phyloP scores from a whole-genome alignment of 2,329 filamentous ascomycete species.

The Xylaria sp. region DNA sequence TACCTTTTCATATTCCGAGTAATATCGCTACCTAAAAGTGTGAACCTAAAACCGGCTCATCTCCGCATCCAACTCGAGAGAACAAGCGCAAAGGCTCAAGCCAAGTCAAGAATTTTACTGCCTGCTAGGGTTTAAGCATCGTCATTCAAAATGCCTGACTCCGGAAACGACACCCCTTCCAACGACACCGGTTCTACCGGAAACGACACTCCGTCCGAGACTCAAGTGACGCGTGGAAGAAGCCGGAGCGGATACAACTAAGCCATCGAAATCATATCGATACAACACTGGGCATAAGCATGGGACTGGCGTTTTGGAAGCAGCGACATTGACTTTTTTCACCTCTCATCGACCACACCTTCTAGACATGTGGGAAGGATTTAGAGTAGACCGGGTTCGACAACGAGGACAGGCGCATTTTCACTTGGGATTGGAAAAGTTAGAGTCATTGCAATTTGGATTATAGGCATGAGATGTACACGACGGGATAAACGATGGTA shows the following conservation, averaged over 20 bases:
- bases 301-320: constrained; percentile 34
- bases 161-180: constrained; percentile 45
- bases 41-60: not conserved
- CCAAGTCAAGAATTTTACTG: not conserved
- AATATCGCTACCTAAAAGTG: not conserved
- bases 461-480: constrained; percentile 16
- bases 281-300: constrained; percentile 9
- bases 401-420: constrained; percentile 23
- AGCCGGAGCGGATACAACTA: constrained; percentile 50
- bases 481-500: constrained; percentile 16
- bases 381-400: constrained; percentile 31
- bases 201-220: constrained; percentile 32
- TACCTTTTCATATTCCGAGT: not conserved
- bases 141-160: constrained; percentile 46
- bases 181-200: constrained; percentile 44
- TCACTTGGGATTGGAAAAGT: constrained; percentile 9
- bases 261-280: constrained; percentile 4
- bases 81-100: not conserved
- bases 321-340: constrained; percentile 13
- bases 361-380: constrained; percentile 26
- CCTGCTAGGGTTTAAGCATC: not conserved
- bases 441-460: not conserved
- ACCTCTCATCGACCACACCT: constrained; percentile 1
- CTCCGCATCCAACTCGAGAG: not conserved
- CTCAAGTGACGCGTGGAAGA: constrained; percentile 43